Evolutionary conservation across 371 early-diverging fungal species (phyloP), one percentile per base, ranked within the genome.

Genomic region (Apophysomyces trapeziformis): DNA sequence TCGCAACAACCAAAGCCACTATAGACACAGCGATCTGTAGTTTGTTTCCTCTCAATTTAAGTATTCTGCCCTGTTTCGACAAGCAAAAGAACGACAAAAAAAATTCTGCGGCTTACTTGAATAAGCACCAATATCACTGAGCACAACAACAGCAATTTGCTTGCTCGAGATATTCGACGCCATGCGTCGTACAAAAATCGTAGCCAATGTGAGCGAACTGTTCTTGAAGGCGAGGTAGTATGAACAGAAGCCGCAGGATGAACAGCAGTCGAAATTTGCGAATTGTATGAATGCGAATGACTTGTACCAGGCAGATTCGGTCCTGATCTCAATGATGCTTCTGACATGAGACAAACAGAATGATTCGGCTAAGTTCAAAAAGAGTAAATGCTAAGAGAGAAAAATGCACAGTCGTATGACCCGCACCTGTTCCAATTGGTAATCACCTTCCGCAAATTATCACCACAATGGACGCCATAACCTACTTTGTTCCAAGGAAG

Each of bases 21-120:
- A 76, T 44, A 32, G 71, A 71, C n/a, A 64, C 57, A 18, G 67
- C 54, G 21, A 74, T 66, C 81, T 80, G 63, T 18, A 60, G 38
- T 50, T 50, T 26, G 32, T 26, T 26, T 26, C 2, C 32, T 26
- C 32, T 26, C 32, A 26, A 26, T 26, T 26, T 26, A 2, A 26
- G 32, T 26, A 26, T 26, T 3, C 32, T 26, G 32, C 32, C 2
- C 32, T 26, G 32, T 26, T 3, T 26, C 32, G 32, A 26, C 32
- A 26, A 26, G 12, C 46, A 60, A 21, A 46, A 59, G 7, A 60
- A 39, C n/a, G 39, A 41, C 14, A 60, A 43, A 44, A n/a, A 1
- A 39, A 32, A 59, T 26, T n/a, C 14, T 43, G 57, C 54, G 7
- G 57, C 39, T 56, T 67, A 71, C 71, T 54, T 71, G 71, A 5